Percentiles rank a stretch among this genome's conserved stretches.
Conservation (phyloP, 352 stramenopile species). For the Globisporangium camurandrum region DNA sequence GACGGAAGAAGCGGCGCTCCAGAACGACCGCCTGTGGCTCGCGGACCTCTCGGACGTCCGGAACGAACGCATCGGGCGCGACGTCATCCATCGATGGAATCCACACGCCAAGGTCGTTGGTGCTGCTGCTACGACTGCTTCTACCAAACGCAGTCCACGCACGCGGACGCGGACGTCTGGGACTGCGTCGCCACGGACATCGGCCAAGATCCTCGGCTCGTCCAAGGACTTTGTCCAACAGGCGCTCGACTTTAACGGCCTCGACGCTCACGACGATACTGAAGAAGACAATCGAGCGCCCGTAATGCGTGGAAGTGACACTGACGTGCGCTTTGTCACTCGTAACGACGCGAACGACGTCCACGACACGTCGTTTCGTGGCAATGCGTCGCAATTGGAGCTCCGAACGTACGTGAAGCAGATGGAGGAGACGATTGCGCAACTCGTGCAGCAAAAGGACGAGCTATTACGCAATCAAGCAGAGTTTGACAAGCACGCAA, state of each 20-base stretch:
- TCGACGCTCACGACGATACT: conserved; percentile 25
- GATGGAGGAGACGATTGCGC: conserved; percentile 74
- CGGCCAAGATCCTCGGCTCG: conserved; percentile 50
- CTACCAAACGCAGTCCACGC: conserved; percentile 24
- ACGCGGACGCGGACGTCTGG: conserved; percentile 15
- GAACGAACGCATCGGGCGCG: conserved; percentile 30
- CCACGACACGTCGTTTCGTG: conserved; percentile 17
- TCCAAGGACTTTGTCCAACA: conserved; percentile 75
- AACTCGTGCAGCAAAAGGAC: conserved; percentile 72
- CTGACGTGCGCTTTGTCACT: conserved; percentile 11
- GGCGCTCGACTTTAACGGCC: conserved; percentile 57
- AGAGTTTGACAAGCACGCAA: conserved; percentile 81
- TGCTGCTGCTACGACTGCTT: no score
- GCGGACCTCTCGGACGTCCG: conserved; percentile 72
- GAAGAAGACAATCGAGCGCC: conserved; percentile 5
- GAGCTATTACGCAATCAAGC: conserved; percentile 66
- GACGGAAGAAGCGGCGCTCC: conserved; percentile 28
- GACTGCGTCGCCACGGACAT: conserved; percentile 32
- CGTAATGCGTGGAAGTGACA: conserved; percentile 6
- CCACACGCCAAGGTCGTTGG: conserved; percentile 24
- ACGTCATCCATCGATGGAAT: conserved; percentile 36
- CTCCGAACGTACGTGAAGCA: conserved; percentile 69
- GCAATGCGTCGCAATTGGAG: conserved; percentile 29
- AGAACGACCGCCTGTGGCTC: conserved; percentile 67
- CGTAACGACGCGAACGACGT: not conserved